Percentiles rank a stretch among this genome's conserved stretches.
phyloP scores from a whole-genome alignment of 2,329 filamentous ascomycete species.

The Botryotinia globosa region DNA sequence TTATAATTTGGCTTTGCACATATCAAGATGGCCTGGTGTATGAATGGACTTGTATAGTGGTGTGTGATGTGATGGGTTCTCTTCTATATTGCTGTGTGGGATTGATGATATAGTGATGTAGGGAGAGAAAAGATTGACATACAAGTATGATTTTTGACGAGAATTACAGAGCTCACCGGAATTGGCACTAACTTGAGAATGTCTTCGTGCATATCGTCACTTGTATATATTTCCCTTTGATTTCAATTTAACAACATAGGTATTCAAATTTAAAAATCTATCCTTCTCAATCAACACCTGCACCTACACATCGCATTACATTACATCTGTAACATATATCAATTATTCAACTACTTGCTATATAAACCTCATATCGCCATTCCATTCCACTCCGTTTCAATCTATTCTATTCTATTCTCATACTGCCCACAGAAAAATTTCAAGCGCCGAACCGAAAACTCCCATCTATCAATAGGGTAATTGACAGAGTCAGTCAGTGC shows the following conservation, averaged over 20 bases:
- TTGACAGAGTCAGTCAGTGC: background rate
- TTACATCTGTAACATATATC: background rate
- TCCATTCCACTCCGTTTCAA: background rate
- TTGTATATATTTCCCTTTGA: background rate
- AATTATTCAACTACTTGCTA: background rate
- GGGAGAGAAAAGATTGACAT: background rate
- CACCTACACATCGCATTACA: background rate
- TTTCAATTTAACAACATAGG: background rate
- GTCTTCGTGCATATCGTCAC: background rate
- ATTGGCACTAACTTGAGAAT: background rate
- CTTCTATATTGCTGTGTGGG: background rate
- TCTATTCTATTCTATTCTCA: background rate
- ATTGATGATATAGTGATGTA: background rate
- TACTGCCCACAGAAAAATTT: background rate
- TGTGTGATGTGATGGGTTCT: background rate
- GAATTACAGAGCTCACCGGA: background rate
- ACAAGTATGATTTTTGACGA: background rate
- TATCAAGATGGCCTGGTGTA: background rate
- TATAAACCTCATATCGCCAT: background rate
- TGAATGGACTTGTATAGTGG: background rate
- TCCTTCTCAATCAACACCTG: background rate
- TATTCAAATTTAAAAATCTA: background rate
- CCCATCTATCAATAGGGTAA: background rate
- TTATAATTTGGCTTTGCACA: background rate
- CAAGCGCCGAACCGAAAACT: background rate